Conservation (phyloP, 805 yeast species). For the Yarrowia keelungensis region DNA sequence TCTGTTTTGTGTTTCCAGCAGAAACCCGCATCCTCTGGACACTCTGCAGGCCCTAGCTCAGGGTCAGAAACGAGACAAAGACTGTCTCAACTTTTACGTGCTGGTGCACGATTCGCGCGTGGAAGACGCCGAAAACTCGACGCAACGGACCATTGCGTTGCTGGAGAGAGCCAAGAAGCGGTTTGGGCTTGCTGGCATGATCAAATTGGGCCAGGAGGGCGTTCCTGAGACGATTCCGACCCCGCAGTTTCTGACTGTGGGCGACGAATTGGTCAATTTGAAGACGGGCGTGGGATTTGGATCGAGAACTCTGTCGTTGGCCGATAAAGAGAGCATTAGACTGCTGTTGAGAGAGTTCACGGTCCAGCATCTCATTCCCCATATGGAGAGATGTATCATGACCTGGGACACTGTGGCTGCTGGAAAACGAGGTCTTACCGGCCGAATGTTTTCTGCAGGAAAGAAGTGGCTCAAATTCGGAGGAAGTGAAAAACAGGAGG, state of each 20-base stretch:
- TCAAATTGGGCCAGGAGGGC: conserved; percentile 38
- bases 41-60: conserved; percentile 60
- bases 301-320: conserved; percentile 22
- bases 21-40: conserved; percentile 65
- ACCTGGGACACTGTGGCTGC: conserved; percentile 83
- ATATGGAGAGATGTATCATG: conserved; percentile 81
- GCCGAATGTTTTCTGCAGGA: conserved; percentile 72
- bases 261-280: conserved; percentile 36
- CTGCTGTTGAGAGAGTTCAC: conserved; percentile 57
- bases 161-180: conserved; percentile 54
- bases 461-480: conserved; percentile 51
- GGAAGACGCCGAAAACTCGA: conserved; percentile 54
- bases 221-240: conserved; percentile 12
- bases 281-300: conserved; percentile 40
- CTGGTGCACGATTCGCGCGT: conserved; percentile 58
- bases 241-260: conserved; percentile 18
- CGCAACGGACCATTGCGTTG: conserved; percentile 43
- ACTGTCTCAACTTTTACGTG: conserved; percentile 63
- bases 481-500: conserved; percentile 16
- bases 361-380: conserved; percentile 67
- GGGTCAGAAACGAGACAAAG: conserved; percentile 59
- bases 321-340: conserved; percentile 54
- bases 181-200: conserved; percentile 46
- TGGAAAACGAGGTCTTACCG: conserved; percentile 78
- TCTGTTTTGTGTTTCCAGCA: conserved; percentile 66